These are phyloP conservation scores for Pythium scleroteichum DNA, from an alignment of 352 stramenopile genomes.

Conservation along the genomic window DNA sequence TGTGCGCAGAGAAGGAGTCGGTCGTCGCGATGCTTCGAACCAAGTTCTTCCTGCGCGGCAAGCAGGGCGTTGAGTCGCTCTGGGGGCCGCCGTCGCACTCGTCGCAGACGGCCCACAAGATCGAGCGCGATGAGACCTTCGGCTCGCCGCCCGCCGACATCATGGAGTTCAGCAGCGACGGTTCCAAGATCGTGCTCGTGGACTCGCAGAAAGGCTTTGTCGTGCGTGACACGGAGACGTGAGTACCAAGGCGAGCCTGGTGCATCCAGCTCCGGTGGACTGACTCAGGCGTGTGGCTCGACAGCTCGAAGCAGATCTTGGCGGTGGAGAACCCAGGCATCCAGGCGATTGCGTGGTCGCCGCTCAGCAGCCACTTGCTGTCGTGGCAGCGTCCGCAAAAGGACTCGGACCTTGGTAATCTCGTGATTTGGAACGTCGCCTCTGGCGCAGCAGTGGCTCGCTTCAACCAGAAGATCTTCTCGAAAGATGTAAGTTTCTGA, in stretches of 20 bases:
- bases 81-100: constrained; percentile 63
- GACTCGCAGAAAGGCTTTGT: constrained; percentile 61
- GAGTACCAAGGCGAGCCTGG: constrained; percentile 5
- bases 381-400: constrained; percentile 88
- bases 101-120: constrained; percentile 43
- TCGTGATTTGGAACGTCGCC: constrained; percentile 79
- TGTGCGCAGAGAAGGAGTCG: constrained; percentile 17
- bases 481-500: constrained; percentile 55
- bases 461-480: constrained; percentile 88
- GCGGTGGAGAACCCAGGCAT: constrained; percentile 75
- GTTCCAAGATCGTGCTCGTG: constrained; percentile 66
- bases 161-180: constrained; percentile 77
- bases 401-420: constrained; percentile 66
- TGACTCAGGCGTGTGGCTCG: constrained; percentile 32
- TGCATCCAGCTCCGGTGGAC: not conserved
- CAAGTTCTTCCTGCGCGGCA: constrained; percentile 86
- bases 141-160: constrained; percentile 48
- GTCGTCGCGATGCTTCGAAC: constrained; percentile 44
- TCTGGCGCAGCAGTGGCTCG: constrained; percentile 61
- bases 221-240: constrained; percentile 68
- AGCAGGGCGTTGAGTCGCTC: constrained; percentile 70
- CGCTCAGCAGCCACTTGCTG: constrained; percentile 78
- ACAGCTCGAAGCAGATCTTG: constrained; percentile 52
- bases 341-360: constrained; percentile 79
- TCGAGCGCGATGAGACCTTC: constrained; percentile 60